A percentile compares a stretch with the other conserved stretches of the same genome.
Evolutionary conservation across 441 rosid genomes (phyloP).

Genomic region (Eutrema salsugineum): DNA sequence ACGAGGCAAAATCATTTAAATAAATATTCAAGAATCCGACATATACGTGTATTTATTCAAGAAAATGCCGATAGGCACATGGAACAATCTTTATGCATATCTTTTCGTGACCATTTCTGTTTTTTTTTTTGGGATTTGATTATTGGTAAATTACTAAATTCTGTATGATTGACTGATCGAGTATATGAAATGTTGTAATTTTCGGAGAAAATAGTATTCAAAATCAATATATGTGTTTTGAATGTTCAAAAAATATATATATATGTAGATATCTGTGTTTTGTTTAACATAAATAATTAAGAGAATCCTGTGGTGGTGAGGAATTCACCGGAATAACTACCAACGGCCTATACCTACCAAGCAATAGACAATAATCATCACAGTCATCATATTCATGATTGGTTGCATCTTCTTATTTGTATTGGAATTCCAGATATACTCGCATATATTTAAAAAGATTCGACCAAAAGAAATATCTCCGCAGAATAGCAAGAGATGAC

Average conservation of each 20-base stretch:
- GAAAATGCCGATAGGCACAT: constrained; percentile 26
- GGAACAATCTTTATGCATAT: constrained; percentile 28
- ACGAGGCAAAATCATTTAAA: constrained; percentile 13
- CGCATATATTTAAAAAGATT: neutral
- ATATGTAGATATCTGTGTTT: too few species aligned
- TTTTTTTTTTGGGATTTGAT: constrained; percentile 3
- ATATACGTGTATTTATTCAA: constrained; percentile 18
- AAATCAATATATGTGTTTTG: too few species aligned
- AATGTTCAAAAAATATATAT: too few species aligned
- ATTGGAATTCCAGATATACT: neutral
- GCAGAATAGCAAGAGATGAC: neutral
- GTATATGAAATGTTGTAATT: neutral
- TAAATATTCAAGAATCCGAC: constrained; percentile 10
- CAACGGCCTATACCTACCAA: constrained; percentile 27
- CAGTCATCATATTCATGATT: neutral
- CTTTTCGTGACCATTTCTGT: constrained; percentile 16
- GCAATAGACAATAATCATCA: constrained; percentile 1
- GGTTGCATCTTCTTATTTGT: neutral
- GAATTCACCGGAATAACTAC: constrained; percentile 19
- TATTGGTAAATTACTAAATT: neutral
- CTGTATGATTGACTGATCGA: constrained; percentile 9
- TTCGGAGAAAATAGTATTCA: neutral
- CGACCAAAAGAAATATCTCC: neutral
- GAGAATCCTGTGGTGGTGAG: constrained; percentile 15
- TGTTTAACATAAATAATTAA: constrained; percentile 8